Evolutionary conservation across 345 rosid species (phyloP).

Genomic region (Arabidopsis thaliana): DNA sequence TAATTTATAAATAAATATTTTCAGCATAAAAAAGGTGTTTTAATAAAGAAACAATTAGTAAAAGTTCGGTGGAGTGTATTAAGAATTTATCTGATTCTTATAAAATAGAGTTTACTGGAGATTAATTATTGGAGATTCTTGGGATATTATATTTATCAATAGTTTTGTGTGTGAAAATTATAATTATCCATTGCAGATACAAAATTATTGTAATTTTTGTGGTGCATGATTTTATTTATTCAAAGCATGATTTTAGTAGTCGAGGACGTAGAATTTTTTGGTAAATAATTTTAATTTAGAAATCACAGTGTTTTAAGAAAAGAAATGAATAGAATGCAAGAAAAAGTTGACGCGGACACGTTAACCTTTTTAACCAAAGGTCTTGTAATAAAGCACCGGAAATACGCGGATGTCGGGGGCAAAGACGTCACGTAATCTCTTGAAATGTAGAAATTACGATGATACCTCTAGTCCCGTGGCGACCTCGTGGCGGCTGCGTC

Average conservation of each 20-base stretch:
- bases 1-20: background rate
- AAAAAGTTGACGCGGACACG: conserved; percentile 28
- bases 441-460: background rate
- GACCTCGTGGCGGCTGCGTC: conserved; percentile 43
- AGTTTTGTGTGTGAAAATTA: background rate
- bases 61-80: background rate
- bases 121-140: background rate
- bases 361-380: conserved; percentile 37
- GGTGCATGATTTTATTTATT: background rate
- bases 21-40: conserved; percentile 22
- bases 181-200: background rate
- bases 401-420: conserved; percentile 34
- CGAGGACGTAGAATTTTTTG: background rate
- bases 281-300: background rate
- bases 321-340: background rate
- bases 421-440: conserved; percentile 19
- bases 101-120: background rate
- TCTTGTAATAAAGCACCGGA: conserved; percentile 34
- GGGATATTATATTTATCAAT: too few relatives aligned
- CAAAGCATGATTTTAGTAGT: background rate
- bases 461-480: background rate
- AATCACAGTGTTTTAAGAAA: background rate
- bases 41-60: conserved; percentile 24
- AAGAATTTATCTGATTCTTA: background rate
- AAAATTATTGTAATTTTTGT: background rate